phyloP scores from a whole-genome alignment of 2,329 filamentous ascomycete genomes.

The Exophiala aquamarina region DNA sequence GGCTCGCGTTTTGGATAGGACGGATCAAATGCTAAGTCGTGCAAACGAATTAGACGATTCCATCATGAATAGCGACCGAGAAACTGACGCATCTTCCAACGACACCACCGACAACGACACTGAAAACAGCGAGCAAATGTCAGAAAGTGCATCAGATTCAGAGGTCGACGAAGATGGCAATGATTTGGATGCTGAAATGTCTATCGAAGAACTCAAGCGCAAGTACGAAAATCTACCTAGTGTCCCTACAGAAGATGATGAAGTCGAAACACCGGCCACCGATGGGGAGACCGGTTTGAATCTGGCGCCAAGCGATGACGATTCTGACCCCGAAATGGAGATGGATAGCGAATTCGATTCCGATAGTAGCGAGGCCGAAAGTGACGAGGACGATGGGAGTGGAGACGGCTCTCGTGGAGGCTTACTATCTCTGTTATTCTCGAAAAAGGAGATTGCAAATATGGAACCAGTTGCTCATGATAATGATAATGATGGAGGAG shows the following conservation, averaged over 20 bases:
- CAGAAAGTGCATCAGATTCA: slow-evolving; percentile 43
- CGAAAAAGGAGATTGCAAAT: slow-evolving; percentile 38
- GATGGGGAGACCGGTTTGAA: neutral
- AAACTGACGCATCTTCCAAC: slow-evolving; percentile 26
- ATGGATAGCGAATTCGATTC: slow-evolving; percentile 51
- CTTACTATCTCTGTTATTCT: slow-evolving; percentile 50
- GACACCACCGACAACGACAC: slow-evolving; percentile 38
- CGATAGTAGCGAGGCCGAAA: slow-evolving; percentile 45
- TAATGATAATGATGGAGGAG: slow-evolving; percentile 31
- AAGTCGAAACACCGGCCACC: neutral
- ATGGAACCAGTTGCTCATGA: slow-evolving; percentile 24
- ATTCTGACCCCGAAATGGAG: slow-evolving; percentile 37
- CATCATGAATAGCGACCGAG: slow-evolving; percentile 34
- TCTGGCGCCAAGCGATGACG: slow-evolving; percentile 8
- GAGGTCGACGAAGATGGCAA: slow-evolving; percentile 44
- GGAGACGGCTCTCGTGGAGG: slow-evolving; percentile 37
- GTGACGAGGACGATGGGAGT: slow-evolving; percentile 47
- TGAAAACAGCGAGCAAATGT: slow-evolving; percentile 46
- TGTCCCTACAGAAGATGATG: slow-evolving; percentile 15
- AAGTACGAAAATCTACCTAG: slow-evolving; percentile 47
- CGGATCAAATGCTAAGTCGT: slow-evolving; percentile 57
- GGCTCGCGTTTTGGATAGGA: slow-evolving; percentile 53
- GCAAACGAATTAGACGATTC: slow-evolving; percentile 22
- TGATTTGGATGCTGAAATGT: slow-evolving; percentile 46
- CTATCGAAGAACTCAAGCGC: slow-evolving; percentile 45